Evolutionary conservation across 169 alveolate genomes (phyloP), one percentile per base, ranked within the genome.

Genomic region (Plasmodium adleri): DNA sequence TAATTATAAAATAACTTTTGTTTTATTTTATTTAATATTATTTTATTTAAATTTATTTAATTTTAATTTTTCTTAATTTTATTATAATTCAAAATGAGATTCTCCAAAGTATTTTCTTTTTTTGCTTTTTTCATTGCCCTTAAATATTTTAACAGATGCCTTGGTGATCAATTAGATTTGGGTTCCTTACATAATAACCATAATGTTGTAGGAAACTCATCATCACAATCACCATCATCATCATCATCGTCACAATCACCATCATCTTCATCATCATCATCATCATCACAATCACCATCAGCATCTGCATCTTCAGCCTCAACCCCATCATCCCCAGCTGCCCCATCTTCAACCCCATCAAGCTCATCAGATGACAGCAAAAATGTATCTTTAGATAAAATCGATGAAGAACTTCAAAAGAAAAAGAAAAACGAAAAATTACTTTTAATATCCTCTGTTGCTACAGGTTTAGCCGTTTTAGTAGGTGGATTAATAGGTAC

Each of bases 91-190:
- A 72, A 72, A 72, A 72, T 72, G 86, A 72, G 58, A 28, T 54
- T 72, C 86, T 52, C 86, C 20, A 72, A 45, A 72, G 86, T 56
- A 15, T 72, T 45, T 28, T 52, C 86, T 26, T 43, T 52, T 72
- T 13, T 72, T 43, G 49, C 86, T 13, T 22, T 54, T 22, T 20
- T 72, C 58, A 45, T 72, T 72, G 86, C 86, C 24, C 71, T 72
- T 39, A 72, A 72, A 45, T 72, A 54, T 22, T 52, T 72, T 26
- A 24, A 59, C 72, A 49, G 56, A 52, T 52, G 71, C 60, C 64
- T 52, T 20, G 52, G 86, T 72, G 86, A 72, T 39, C 86, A 26
- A 26, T 4, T 72, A 56, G 32, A 54, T 9, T 24, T 22, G 54
- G 72, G 71, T 20, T 52, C 60, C 58, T 17, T 17, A 13, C 52